Percentiles rank a stretch among this genome's conserved stretches.
These are phyloP conservation scores for Tylopilus sp. DNA, from an alignment of 768 basidiomycete species.

Conservation along the genomic window DNA sequence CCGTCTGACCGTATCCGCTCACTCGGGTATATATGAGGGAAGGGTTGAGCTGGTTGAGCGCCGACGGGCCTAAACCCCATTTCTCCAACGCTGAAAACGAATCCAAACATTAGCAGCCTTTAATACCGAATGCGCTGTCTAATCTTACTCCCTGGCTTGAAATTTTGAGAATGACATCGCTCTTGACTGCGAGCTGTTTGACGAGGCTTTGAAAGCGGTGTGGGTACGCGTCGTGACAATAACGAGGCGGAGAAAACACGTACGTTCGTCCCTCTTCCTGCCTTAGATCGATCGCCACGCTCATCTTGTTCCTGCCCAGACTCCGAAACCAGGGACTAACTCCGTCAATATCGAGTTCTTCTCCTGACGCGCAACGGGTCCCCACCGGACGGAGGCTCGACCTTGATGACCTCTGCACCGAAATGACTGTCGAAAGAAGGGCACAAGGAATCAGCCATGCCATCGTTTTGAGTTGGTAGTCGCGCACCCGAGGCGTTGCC, in stretches of 20 bases:
- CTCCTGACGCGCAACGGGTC: conserved; percentile 71
- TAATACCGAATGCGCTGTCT: neutral
- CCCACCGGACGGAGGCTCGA: conserved; percentile 60
- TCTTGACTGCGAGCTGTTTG: conserved; percentile 54
- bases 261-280: conserved; percentile 53
- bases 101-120: neutral
- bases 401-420: conserved; percentile 71
- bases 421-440: conserved; percentile 48
- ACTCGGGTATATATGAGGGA: conserved; percentile 89
- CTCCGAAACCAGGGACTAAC: conserved; percentile 75
- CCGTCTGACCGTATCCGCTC: conserved; percentile 73
- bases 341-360: conserved; percentile 66
- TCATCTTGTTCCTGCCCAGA: conserved; percentile 71
- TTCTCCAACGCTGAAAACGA: conserved; percentile 59
- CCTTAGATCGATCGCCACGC: conserved; percentile 62
- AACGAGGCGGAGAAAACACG: conserved; percentile 7
- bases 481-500: conserved; percentile 61
- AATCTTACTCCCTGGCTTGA: conserved; percentile 66
- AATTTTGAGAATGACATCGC: conserved; percentile 71
- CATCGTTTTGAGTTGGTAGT: neutral
- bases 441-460: neutral
- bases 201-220: conserved; percentile 45
- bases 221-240: neutral
- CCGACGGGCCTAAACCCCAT: conserved; percentile 59
- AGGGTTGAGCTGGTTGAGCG: conserved; percentile 71